Evolutionary conservation across 306 rosid genomes (phyloP).

Genomic region (Prunus campanulata): DNA sequence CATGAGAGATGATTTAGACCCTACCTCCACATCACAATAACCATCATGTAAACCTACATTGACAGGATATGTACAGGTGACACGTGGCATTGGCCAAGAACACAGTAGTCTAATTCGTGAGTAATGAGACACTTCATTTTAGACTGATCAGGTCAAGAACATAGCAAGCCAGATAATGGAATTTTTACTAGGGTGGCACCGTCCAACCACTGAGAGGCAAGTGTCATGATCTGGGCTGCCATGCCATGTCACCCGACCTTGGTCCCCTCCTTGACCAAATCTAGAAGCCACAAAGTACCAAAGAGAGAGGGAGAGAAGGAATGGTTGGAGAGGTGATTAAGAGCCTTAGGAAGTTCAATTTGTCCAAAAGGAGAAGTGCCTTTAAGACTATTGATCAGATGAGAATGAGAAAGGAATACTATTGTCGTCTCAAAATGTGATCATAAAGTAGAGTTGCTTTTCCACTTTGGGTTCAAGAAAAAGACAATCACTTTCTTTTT

Average conservation of each 20-base stretch:
- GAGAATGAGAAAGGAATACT: constrained; percentile 16
- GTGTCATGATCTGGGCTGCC: constrained; percentile 21
- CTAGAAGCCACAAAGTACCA: constrained; percentile 3
- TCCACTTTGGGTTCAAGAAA: background rate
- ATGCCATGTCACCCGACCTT: constrained; percentile 29
- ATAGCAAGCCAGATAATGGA: background rate
- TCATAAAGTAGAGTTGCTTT: background rate
- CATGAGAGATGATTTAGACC: too few species aligned
- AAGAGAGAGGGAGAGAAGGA: constrained; percentile 1
- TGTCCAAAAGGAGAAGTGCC: background rate
- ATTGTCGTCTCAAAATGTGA: background rate
- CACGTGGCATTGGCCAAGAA: too few species aligned
- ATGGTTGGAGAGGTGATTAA: constrained; percentile 4
- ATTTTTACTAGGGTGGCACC: constrained; percentile 39
- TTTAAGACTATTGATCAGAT: background rate
- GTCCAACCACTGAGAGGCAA: constrained; percentile 32
- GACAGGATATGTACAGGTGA: too few species aligned
- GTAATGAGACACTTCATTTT: background rate
- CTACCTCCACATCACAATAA: too few species aligned
- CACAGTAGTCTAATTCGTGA: background rate
- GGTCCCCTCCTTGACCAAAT: constrained; percentile 12
- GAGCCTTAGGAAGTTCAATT: background rate
- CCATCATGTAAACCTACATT: too few species aligned
- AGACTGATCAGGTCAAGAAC: background rate
- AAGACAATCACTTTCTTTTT: background rate